These are phyloP conservation scores for Pseudoscleropodium purum DNA, from an alignment of 225 moss, liverwort and hornwort genomes.

Conservation along the genomic window DNA sequence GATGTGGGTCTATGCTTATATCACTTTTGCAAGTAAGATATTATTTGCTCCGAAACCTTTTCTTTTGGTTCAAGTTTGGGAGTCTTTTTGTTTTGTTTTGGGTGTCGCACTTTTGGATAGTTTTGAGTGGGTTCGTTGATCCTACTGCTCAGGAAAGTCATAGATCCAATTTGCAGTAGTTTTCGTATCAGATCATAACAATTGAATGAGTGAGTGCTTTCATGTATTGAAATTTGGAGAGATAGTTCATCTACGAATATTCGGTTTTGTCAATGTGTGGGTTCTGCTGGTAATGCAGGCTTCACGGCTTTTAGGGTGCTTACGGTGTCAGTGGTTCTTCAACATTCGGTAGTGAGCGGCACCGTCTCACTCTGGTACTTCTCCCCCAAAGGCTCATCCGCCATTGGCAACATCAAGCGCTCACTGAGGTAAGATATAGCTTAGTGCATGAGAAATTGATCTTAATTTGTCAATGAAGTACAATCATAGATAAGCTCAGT, in stretches of 20 bases:
- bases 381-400: slow-evolving; percentile 8
- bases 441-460: too few relatives aligned
- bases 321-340: not conserved
- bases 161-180: not conserved
- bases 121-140: not conserved
- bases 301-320: not conserved
- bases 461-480: not conserved
- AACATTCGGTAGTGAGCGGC: slow-evolving; percentile 13
- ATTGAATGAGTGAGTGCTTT: not conserved
- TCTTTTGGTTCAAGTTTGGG: too few relatives aligned
- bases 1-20: not conserved
- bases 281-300: not conserved
- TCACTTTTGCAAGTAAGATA: not conserved
- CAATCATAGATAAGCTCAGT: not conserved
- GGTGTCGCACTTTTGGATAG: too few relatives aligned
- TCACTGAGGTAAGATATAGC: not conserved
- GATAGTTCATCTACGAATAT: not conserved
- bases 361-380: slow-evolving; percentile 72
- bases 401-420: not conserved
- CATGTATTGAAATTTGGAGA: not conserved
- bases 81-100: too few relatives aligned
- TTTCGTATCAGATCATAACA: not conserved
- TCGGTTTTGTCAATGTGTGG: not conserved
- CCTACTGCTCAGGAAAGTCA: not conserved
- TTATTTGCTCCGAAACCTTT: too few relatives aligned